A percentile compares a stretch with the other conserved stretches of the same genome.
Conservation (phyloP, 768 basidiomycete species). For the Russula sp. region DNA sequence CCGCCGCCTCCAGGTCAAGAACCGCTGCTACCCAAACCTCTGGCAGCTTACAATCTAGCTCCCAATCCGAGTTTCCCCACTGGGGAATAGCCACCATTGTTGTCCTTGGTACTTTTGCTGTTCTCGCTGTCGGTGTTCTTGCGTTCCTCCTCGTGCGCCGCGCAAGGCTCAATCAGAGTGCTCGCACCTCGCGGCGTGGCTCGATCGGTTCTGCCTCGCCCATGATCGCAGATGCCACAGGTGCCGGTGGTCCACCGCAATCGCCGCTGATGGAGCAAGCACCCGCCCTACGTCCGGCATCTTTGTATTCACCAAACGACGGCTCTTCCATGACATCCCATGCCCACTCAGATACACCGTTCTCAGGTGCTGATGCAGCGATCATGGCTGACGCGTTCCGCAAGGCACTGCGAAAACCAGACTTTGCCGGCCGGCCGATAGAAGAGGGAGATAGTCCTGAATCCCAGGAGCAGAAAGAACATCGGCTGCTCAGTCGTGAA, state of each 20-base stretch:
- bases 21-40: conserved; percentile 15
- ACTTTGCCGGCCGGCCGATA: conserved; percentile 64
- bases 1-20: conserved; percentile 23
- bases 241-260: conserved; percentile 42
- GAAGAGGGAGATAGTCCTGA: conserved; percentile 70
- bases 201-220: conserved; percentile 78
- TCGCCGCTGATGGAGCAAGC: conserved; percentile 43
- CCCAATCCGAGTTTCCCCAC: conserved; percentile 55
- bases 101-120: conserved; percentile 78
- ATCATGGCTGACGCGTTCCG: conserved; percentile 93
- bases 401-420: conserved; percentile 81
- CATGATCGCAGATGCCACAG: conserved; percentile 70
- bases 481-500: conserved; percentile 57
- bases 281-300: conserved; percentile 31
- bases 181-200: conserved; percentile 50
- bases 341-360: conserved; percentile 57
- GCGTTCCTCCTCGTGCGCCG: conserved; percentile 70
- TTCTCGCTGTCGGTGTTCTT: conserved; percentile 61
- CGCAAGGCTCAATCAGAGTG: conserved; percentile 43
- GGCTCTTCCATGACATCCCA: conserved; percentile 69
- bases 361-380: conserved; percentile 81
- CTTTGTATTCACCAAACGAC: conserved; percentile 40
- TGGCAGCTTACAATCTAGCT: conserved; percentile 41
- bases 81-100: conserved; percentile 93
- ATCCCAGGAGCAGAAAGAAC: conserved; percentile 33